Evolutionary conservation across 163 green algal genomes (phyloP).

Genomic region (Scenedesmus sp.): DNA sequence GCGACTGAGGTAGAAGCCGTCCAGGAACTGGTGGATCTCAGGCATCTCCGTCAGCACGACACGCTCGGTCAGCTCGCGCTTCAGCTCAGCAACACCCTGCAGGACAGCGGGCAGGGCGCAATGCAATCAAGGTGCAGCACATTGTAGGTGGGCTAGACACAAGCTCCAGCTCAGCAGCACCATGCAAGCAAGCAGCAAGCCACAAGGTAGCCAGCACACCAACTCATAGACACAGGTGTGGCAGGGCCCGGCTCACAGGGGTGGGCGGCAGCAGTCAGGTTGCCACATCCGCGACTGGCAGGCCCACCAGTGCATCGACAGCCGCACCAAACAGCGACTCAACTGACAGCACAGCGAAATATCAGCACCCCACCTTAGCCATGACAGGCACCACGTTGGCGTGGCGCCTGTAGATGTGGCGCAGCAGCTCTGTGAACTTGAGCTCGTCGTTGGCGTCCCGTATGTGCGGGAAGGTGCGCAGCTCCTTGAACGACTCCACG

Average conservation of each 20-base stretch:
- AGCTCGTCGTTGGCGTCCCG: constrained; percentile 84
- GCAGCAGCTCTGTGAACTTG: constrained; percentile 86
- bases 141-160: too few species aligned
- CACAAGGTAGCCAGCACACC: too few species aligned
- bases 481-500: constrained; percentile 96
- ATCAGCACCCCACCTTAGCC: constrained; percentile 64
- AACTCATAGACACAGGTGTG: too few species aligned
- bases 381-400: constrained; percentile 97
- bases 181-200: constrained; percentile 38
- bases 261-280: too few species aligned
- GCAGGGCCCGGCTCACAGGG: too few species aligned
- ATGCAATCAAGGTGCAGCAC: not conserved
- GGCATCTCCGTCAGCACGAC: constrained; percentile 81
- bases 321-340: not conserved
- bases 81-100: constrained; percentile 82
- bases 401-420: constrained; percentile 62
- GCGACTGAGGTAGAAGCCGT: constrained; percentile 98
- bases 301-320: too few species aligned
- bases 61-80: constrained; percentile 67
- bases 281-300: too few species aligned
- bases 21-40: constrained; percentile 96
- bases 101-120: too few species aligned
- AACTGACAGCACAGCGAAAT: too few species aligned
- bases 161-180: constrained; percentile 80
- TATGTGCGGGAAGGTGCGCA: constrained; percentile 88